Base-by-base conservation (phyloP, 306 rosid species). In the Prunus mira region DNA sequence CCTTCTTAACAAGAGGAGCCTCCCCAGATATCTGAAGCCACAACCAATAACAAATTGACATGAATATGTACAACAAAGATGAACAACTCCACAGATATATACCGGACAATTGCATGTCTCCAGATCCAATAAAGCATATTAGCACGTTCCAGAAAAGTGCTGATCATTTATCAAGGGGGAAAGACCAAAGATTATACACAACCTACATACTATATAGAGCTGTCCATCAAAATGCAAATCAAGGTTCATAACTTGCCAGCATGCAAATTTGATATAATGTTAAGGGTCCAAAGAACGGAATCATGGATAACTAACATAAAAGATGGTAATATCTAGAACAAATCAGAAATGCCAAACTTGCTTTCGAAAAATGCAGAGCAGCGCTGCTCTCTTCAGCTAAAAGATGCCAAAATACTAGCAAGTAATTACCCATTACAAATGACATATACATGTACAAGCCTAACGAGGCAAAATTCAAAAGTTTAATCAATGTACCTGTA, bases 11-110 rank as follows among this genome's bases (percentile, higher is more conserved):
- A 67, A 89, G 84, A 13, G 83, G 71, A 49, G 90, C 87, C 76
- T 95, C 97, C 76, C 99, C 99, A 65, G 97, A 81, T 81, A 95
- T 83, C 99, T 95, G 86, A 58, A 75, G 65, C 80, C 22, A 79
- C 55, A 68, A 72, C 47, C 80, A 86, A 67, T 24, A 24, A 72
- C 12, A 71, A 69, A 80, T 60, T 69, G n/a, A 80, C 55, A 71
- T 65, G 62, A n/a, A 65, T 15, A 55, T 1, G 6, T 71, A 20
- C 5, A 65, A 3, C 54, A 52, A 32, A 3, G 15, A 17, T 55
- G 11, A 70, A 55, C 19, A 47, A 50, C 32, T 34, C 32, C 46
- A 55, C 6, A 32, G 64, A n/a, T 32, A 54, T 9, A 11, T 67
- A 27, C 61, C 19, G 12, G n/a, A 50, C 46, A 50, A 69, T 2